Conservation (phyloP, 192 early-diverging fungal species). For the Nowakowskiella sp. region DNA sequence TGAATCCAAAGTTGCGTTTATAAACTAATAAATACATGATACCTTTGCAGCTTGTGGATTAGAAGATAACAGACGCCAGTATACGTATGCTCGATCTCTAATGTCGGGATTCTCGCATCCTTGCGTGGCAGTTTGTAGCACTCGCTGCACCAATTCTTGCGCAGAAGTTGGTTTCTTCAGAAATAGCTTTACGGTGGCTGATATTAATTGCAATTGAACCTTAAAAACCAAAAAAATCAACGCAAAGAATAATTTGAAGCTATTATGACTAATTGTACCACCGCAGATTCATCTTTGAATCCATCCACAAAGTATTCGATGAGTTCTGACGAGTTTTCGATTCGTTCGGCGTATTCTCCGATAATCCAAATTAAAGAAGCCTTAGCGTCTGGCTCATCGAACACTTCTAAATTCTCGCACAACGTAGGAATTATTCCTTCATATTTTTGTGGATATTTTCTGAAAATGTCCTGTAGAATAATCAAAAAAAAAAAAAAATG, state of each 20-base stretch:
- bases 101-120: conserved; percentile 91
- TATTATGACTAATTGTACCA: conserved; percentile 27
- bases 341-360: conserved; percentile 89
- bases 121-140: conserved; percentile 81
- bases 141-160: conserved; percentile 78
- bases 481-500: conserved; percentile 9
- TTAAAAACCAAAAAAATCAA: conserved; percentile 11
- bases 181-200: conserved; percentile 89
- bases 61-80: conserved; percentile 92
- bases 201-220: conserved; percentile 89
- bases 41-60: conserved; percentile 90
- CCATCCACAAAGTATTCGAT: conserved; percentile 71
- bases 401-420: conserved; percentile 80
- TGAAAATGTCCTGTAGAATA: conserved; percentile 67
- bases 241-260: conserved; percentile 4
- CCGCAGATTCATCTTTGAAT: conserved; percentile 77
- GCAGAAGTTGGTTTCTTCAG: conserved; percentile 78
- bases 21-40: conserved; percentile 7
- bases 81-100: conserved; percentile 92
- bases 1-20: conserved; percentile 9
- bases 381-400: conserved; percentile 87
- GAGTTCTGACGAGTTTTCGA: conserved; percentile 74
- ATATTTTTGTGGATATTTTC: conserved; percentile 85
- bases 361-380: conserved; percentile 92
- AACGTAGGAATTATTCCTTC: conserved; percentile 77